Base-by-base conservation (phyloP, 306 rosid species). In the Corylus americana region DNA sequence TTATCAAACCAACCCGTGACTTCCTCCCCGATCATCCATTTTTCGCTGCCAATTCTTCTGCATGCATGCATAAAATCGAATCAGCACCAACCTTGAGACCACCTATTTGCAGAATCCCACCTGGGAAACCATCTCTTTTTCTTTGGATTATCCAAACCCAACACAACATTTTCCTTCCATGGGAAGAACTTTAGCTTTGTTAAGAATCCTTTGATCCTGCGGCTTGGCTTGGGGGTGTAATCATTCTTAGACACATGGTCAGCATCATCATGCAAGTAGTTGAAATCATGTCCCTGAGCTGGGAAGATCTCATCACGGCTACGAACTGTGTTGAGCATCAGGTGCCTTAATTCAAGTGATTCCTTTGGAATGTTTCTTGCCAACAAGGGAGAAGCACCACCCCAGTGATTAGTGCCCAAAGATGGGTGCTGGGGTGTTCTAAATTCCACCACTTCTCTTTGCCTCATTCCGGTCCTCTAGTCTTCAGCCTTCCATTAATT, bases 21-120 rank as follows among this genome's bases (percentile, higher is more conserved):
- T 27, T 14, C 45, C 42, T 63, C 18, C 45, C 31, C 5, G 44
- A 31, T n/a, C 69, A 25, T 44, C 69, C 11, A 62, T 27, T 62
- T 29, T 62, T n/a, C 37, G 5, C 4, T 55, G 44, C 45, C 45
- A 42, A 42, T 42, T 42, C 1, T 42, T 50, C 74, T 74, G 20
- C n/a, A n/a, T 8, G 20, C 4, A 50, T 29, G 49, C 57, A 10
- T 55, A 53, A 18, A 42, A n/a, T 48, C 29, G 27, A 55, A 71
- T 79, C 64, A 90, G 57, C 92, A 84, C 96, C 97, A 94, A 35
- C 97, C 96, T 9, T 90, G 82, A 73, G 98, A 94, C 96, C 94
- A 92, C 82, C 90, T 89, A 9, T 80, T 86, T n/a, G 55, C 75
- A 79, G 78, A 83, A 81, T 94, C 90, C 69, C 82, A 57, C 58